Evolutionary conservation across 208 protist genomes (phyloP).

Genomic region (Leishmania amazonensis): DNA sequence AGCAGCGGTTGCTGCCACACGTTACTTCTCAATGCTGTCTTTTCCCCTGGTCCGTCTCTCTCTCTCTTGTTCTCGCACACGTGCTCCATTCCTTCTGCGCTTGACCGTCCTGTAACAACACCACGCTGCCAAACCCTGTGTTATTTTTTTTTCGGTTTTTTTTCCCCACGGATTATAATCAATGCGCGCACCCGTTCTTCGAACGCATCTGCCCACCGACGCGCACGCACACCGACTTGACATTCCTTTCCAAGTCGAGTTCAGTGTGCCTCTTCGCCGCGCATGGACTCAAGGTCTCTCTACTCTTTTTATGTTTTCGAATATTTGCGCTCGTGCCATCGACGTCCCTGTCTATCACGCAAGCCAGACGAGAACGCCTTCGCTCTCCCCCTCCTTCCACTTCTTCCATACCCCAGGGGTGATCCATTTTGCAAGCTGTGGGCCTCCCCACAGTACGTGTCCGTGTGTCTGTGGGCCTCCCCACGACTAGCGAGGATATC

Average conservation of each 20-base stretch:
- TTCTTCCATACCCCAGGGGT: neutral
- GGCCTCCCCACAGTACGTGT: neutral
- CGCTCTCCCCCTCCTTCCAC: neutral
- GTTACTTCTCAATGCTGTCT: neutral
- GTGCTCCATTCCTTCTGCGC: neutral
- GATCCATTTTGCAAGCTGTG: neutral
- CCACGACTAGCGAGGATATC: neutral
- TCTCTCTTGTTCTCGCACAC: neutral
- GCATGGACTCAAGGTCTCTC: neutral
- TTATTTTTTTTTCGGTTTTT: too few relatives aligned
- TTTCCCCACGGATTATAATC: neutral
- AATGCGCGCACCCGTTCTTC: neutral
- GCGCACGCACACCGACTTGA: neutral
- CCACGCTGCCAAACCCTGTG: neutral
- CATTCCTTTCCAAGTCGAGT: too few relatives aligned
- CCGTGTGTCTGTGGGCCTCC: neutral
- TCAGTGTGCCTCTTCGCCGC: neutral
- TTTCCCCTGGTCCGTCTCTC: neutral
- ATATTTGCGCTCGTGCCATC: neutral
- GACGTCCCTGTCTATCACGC: neutral
- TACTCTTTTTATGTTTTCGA: neutral
- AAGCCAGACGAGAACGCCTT: neutral
- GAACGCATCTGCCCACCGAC: neutral
- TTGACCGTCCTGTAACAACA: neutral
- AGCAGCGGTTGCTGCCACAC: neutral